Evolutionary conservation across 139 green algal genomes (phyloP), one percentile per base, ranked within the genome.

Genomic region (Chlorella sp.): DNA sequence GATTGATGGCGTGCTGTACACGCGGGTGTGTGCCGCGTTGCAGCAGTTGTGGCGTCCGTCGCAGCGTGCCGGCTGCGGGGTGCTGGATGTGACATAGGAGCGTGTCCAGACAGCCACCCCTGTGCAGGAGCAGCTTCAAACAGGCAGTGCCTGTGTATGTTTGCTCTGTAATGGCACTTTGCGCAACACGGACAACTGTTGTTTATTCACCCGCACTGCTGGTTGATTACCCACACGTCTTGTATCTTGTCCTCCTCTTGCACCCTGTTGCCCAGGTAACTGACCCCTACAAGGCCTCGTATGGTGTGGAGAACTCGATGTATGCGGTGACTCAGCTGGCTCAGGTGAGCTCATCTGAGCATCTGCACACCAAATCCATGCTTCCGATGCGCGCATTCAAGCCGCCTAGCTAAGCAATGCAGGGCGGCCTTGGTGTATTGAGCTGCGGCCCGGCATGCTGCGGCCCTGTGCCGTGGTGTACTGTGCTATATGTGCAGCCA

Each of bases 1-100:
- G 48, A 99, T 99, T 86, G 98, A 99, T 86, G 98, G 97, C 2
- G 96, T 99, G 24, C 95, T 99, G 36, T 99, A 99, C 88, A 81
- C 34, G 34, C 34, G 34, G 75, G 75, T 81, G 75, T 24, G 75
- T 30, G 26, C n/a, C n/a, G n/a, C n/a, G n/a, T n/a, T n/a, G n/a
- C n/a, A n/a, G n/a, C n/a, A n/a, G n/a, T n/a, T n/a, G n/a, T n/a
- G n/a, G n/a, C 24, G 24, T n/a, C 9, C 19, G 24, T 28, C 66
- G 66, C 66, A 14, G 66, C 66, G 22, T 7, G 2, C 9, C 9
- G 66, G 66, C 7, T 14, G 7, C 22, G 66, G 66, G 28, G 75
- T 40, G 75, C 30, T 81, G 75, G 75, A 34, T 81, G 75, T 32
- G 5, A 48, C 37, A 81, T 81, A n/a, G n/a, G n/a, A n/a, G n/a